Percentiles rank a stretch among this genome's conserved stretches.
These are phyloP conservation scores for Zoysia japonica DNA, from an alignment of 176 grass and related monocot genomes.

Conservation along the genomic window DNA sequence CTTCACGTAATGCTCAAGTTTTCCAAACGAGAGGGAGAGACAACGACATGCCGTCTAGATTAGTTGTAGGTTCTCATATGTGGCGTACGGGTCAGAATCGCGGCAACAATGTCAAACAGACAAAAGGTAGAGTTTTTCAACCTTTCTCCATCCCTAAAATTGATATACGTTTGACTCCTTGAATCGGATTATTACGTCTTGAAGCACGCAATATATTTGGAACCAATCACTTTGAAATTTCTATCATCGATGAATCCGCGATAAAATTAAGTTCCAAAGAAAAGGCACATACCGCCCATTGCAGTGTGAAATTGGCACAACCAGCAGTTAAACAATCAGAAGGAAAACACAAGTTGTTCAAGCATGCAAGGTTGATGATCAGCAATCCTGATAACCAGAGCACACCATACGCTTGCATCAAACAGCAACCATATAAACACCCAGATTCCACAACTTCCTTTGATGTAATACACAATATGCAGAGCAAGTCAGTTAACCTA, in stretches of 20 bases:
- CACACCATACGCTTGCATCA: background rate
- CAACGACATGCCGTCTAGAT: background rate
- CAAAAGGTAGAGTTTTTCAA: background rate
- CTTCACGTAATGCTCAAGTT: background rate
- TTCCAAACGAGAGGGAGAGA: background rate
- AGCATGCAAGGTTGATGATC: background rate
- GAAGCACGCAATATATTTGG: background rate
- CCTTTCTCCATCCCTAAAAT: constrained; percentile 12
- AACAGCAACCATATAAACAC: background rate
- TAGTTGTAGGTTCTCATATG: background rate
- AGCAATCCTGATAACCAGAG: background rate
- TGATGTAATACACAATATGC: constrained; percentile 28
- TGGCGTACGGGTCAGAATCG: background rate
- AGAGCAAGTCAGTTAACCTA: constrained; percentile 37
- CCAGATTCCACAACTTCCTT: constrained; percentile 23
- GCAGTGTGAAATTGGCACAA: background rate
- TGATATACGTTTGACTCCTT: constrained; percentile 24
- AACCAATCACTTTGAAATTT: background rate
- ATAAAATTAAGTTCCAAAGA: background rate
- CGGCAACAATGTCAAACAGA: background rate
- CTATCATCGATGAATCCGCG: background rate
- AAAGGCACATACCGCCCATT: background rate
- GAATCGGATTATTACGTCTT: background rate
- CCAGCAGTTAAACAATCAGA: background rate
- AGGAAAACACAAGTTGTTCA: background rate